phyloP scores from a whole-genome alignment of 148 eudicot genomes.

The Silene uniflora region DNA sequence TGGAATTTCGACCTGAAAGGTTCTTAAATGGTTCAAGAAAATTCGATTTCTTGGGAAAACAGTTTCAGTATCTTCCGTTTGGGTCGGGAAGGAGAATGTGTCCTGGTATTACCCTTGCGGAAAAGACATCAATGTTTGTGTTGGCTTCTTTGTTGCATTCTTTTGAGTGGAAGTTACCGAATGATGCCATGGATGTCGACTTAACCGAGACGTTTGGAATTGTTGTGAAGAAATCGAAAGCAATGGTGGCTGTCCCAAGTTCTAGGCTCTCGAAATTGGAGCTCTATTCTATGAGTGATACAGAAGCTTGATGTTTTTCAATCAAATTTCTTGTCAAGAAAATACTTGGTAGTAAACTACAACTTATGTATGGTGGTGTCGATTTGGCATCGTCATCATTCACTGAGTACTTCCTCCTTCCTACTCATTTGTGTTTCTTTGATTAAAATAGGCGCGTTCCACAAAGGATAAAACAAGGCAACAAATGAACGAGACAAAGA shows the following conservation, averaged over 20 bases:
- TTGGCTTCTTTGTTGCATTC: conserved; percentile 40
- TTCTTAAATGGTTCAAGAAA: conserved; percentile 26
- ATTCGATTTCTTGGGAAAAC: conserved; percentile 29
- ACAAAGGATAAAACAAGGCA: too few species aligned
- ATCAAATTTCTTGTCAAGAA: too few species aligned
- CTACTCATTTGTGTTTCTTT: too few species aligned
- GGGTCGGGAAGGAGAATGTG: conserved; percentile 51
- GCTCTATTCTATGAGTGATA: conserved; percentile 10
- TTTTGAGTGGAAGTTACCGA: conserved; percentile 35
- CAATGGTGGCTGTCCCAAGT: conserved; percentile 28
- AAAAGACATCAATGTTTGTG: conserved; percentile 26
- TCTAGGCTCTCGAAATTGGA: conserved; percentile 22
- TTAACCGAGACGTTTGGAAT: conserved; percentile 36
- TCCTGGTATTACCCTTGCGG: conserved; percentile 34
- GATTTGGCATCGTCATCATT: too few species aligned
- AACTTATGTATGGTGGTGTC: too few species aligned
- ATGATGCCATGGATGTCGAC: conserved; percentile 28
- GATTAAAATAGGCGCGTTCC: too few species aligned
- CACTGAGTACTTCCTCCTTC: too few species aligned
- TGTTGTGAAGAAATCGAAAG: conserved; percentile 30
- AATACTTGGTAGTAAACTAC: too few species aligned
- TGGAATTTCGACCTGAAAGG: conserved; percentile 35
- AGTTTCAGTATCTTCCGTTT: conserved; percentile 38
- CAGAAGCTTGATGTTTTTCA: background rate
- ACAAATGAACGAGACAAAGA: too few species aligned